Evolutionary conservation across 495 filamentous ascomycete species (phyloP).

Genomic region (Paragyromitra xinjiangensis): DNA sequence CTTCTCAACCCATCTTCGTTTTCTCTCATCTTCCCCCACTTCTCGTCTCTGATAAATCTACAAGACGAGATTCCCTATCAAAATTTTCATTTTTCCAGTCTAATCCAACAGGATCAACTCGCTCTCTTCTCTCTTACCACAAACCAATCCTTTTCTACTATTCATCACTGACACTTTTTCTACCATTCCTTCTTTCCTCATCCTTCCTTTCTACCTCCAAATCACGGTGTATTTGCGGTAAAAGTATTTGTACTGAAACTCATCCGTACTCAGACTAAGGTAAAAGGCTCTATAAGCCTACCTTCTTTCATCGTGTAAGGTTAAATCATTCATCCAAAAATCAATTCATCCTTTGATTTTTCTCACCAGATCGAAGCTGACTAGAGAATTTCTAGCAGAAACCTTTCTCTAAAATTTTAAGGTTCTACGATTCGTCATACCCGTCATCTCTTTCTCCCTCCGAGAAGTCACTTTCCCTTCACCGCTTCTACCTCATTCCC

Average conservation of each 20-base stretch:
- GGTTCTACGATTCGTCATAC: no score
- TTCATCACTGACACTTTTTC: neutral
- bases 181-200: neutral
- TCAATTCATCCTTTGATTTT: neutral
- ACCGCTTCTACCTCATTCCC: no score
- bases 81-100: neutral
- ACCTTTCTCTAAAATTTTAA: neutral
- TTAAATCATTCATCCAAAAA: neutral
- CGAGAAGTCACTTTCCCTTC: no score
- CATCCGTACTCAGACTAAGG: no score
- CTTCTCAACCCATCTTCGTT: neutral
- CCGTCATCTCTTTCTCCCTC: no score
- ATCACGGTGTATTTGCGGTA: neutral
- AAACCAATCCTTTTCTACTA: no score
- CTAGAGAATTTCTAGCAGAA: neutral
- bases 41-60: neutral
- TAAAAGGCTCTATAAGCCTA: neutral
- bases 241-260: neutral
- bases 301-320: neutral
- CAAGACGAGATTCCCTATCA: neutral
- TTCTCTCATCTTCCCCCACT: neutral
- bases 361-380: neutral
- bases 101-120: neutral
- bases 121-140: neutral
- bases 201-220: neutral